Base-by-base conservation (phyloP, 2,329 filamentous ascomycete genomes). In the Curvularia hawaiiensis region DNA sequence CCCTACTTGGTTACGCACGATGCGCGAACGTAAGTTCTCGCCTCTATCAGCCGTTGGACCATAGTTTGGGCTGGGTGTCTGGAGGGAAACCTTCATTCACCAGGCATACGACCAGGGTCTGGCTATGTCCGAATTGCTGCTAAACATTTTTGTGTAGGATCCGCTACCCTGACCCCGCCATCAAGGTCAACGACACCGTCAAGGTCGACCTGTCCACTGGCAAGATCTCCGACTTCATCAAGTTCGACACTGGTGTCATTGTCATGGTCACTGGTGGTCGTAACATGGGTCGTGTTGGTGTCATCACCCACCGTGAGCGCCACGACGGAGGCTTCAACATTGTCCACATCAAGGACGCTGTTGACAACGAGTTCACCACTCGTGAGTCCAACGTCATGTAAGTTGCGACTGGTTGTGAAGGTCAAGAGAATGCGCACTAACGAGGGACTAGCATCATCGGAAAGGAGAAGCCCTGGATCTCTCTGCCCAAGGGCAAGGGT, bases 1-100 rank as follows among this genome's bases (percentile, higher is more conserved):
- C 95, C 95, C 96, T 99, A 97, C 93, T 97, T 98, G 92, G 95
- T 99, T 91, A 99, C 95, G 93, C 95, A 99, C 91, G 95, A 99
- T 95, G 95, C 95, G 85, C 90, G 95, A 92, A 99, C 95, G 94
- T 99, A 87, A 97, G 94, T 98, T 90, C 90, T 87, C 84, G 90
- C 90, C 22, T 97, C 93, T 95, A 93, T 97, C 94, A 97, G 94
- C 89, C 94, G 94, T 97, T 97, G 94, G 54, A 92, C 94, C 72
- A 72, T 61, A 74, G 73, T 74, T 73, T 76, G 73, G 74, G 73
- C 72, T 72, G 72, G 72, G 68, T 74, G 69, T 58, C 59, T 31
- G 55, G 66, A 71, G 33, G 70, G 68, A 66, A 60, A 65, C 71
- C 65, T 67, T 72, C 57, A 59, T 59, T 56, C 94, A 92, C 96